Evolutionary conservation across 2,329 filamentous ascomycete genomes (phyloP).

Genomic region (Tetracladium maxilliforme): DNA sequence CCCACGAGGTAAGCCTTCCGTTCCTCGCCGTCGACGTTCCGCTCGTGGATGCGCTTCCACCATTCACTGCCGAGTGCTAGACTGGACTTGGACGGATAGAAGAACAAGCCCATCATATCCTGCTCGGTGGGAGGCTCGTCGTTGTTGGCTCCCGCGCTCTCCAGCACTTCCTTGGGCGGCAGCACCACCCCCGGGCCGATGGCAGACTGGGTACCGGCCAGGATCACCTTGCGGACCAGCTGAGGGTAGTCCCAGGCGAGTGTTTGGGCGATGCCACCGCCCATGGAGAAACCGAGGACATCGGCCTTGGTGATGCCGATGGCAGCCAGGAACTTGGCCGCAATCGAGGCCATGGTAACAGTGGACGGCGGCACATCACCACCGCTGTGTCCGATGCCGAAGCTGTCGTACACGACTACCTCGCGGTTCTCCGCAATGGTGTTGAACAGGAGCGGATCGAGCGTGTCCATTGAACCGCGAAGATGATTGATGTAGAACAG

Average conservation of each 20-base stretch:
- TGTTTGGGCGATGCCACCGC: slow-evolving; percentile 28
- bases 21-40: slow-evolving; percentile 3
- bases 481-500: slow-evolving; percentile 10
- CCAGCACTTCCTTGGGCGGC: slow-evolving; percentile 1
- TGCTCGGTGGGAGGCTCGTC: not conserved
- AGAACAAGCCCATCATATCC: not conserved
- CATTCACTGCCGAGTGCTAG: slow-evolving; percentile 3
- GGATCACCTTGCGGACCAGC: slow-evolving; percentile 22
- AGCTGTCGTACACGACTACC: slow-evolving; percentile 30
- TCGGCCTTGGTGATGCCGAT: slow-evolving; percentile 21
- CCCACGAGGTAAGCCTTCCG: slow-evolving; percentile 6
- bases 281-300: slow-evolving; percentile 34
- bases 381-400: slow-evolving; percentile 27
- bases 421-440: slow-evolving; percentile 22
- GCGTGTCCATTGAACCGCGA: slow-evolving; percentile 9
- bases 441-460: slow-evolving; percentile 28
- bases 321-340: slow-evolving; percentile 12
- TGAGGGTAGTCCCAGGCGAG: slow-evolving; percentile 21
- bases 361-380: slow-evolving; percentile 25
- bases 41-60: slow-evolving; percentile 6
- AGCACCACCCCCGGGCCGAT: slow-evolving; percentile 17
- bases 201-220: slow-evolving; percentile 28
- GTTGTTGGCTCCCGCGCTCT: not conserved
- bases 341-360: slow-evolving; percentile 16
- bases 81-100: not conserved